Evolutionary conservation across 2,329 filamentous ascomycete genomes (phyloP).

Genomic region (Penicillium sp.): DNA sequence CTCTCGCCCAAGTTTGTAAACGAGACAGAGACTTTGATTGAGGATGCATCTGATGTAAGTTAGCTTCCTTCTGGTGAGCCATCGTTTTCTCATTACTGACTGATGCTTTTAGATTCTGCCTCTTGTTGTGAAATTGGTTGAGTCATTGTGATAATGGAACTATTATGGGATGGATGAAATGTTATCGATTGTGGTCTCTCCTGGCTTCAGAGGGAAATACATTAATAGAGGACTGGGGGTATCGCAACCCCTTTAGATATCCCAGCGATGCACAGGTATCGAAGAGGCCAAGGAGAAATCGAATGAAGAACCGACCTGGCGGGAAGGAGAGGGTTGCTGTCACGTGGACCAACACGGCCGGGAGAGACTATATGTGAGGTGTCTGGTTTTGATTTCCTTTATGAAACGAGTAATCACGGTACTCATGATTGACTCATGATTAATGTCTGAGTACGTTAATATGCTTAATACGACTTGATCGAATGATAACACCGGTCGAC

Average conservation of each 20-base stretch:
- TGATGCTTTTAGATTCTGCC: conserved; percentile 31
- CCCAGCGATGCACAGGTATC: too few species aligned
- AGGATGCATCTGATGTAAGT: conserved; percentile 36
- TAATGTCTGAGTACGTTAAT: conserved; percentile 21
- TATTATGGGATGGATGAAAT: too few species aligned
- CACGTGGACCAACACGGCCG: too few species aligned
- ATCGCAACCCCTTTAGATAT: too few species aligned
- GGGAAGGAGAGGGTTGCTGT: too few species aligned
- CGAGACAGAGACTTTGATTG: conserved; percentile 32
- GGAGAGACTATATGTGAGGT: too few species aligned
- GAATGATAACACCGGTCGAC: conserved; percentile 8
- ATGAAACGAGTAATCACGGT: conserved; percentile 15
- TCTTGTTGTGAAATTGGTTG: conserved; percentile 33
- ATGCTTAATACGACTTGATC: conserved; percentile 24
- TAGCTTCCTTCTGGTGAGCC: not conserved
- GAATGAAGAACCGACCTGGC: too few species aligned
- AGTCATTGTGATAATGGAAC: conserved; percentile 29
- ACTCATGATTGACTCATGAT: conserved; percentile 31
- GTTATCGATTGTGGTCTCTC: too few species aligned
- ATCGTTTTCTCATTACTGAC: conserved; percentile 12
- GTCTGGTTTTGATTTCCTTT: not conserved
- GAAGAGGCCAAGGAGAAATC: too few species aligned
- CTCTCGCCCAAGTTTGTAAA: conserved; percentile 35
- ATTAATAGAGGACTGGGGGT: too few species aligned
- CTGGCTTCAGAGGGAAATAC: too few species aligned